phyloP scores from a whole-genome alignment of 2,329 filamentous ascomycete genomes.

The Trichoderma atroviride region DNA sequence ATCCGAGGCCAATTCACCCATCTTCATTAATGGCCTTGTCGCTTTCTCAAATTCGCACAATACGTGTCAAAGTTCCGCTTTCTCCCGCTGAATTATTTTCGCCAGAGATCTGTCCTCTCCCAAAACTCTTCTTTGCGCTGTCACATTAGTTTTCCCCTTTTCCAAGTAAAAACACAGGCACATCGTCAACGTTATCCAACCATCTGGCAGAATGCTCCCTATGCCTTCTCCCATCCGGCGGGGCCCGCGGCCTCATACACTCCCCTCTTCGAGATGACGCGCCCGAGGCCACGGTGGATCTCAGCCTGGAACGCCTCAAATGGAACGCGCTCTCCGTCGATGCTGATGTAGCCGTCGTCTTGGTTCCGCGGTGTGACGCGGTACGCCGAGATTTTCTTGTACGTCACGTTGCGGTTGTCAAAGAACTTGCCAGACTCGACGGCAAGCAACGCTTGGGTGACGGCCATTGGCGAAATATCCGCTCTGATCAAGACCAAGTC shows the following conservation, averaged over 20 bases:
- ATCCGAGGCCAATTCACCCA: background rate
- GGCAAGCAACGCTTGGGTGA: slow-evolving; percentile 69
- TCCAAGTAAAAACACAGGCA: background rate
- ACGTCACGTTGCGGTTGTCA: slow-evolving; percentile 74
- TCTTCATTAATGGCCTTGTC: background rate
- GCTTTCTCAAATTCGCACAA: background rate
- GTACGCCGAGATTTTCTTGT: slow-evolving; percentile 86
- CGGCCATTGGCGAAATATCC: slow-evolving; percentile 66
- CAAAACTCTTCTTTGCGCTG: background rate
- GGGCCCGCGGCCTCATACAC: slow-evolving; percentile 69
- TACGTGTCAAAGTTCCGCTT: no score
- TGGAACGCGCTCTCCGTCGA: slow-evolving; percentile 86
- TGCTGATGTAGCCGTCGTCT: slow-evolving; percentile 81
- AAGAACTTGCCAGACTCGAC: slow-evolving; percentile 78
- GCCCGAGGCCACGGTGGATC: slow-evolving; percentile 78
- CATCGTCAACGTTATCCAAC: background rate
- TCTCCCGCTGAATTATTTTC: background rate
- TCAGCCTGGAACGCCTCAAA: slow-evolving; percentile 93
- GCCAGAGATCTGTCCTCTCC: background rate
- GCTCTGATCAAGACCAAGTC: slow-evolving; percentile 83
- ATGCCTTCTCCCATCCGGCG: slow-evolving; percentile 50
- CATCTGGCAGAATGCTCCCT: slow-evolving; percentile 15
- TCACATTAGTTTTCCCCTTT: background rate
- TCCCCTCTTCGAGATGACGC: slow-evolving; percentile 77
- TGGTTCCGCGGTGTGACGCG: slow-evolving; percentile 76